phyloP scores from a whole-genome alignment of 2,329 filamentous ascomycete genomes.

The Dothistroma pini region DNA sequence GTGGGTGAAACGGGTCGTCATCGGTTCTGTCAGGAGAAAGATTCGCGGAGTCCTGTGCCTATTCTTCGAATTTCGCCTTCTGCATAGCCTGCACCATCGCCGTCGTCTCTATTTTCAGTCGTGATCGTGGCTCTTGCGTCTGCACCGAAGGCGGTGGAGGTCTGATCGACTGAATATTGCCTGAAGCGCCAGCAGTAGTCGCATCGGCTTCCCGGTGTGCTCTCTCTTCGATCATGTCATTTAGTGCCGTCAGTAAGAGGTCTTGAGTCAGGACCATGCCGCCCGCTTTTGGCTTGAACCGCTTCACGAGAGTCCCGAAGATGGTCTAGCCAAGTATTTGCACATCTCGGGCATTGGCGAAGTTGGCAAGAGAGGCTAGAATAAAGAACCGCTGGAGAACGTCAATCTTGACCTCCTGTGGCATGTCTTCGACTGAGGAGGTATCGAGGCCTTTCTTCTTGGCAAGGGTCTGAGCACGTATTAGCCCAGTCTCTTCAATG shows the following conservation, averaged over 20 bases:
- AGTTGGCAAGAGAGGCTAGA: slow-evolving; percentile 47
- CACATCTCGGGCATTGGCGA: slow-evolving; percentile 64
- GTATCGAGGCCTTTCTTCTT: slow-evolving; percentile 13
- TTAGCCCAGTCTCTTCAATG: no score
- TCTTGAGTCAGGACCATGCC: slow-evolving; percentile 26
- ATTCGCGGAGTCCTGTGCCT: no score
- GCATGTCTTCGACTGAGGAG: not conserved
- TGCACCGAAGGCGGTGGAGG: not conserved
- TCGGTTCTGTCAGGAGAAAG: no score
- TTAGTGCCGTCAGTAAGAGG: slow-evolving; percentile 28
- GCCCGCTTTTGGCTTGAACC: not conserved
- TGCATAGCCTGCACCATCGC: not conserved
- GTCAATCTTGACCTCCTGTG: not conserved
- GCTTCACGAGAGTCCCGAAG: slow-evolving; percentile 39
- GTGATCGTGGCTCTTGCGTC: not conserved
- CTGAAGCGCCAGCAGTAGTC: not conserved
- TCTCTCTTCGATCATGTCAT: slow-evolving; percentile 37
- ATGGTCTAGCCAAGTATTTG: slow-evolving; percentile 52
- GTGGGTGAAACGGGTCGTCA: not conserved
- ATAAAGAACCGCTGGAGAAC: slow-evolving; percentile 37
- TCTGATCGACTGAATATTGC: no score
- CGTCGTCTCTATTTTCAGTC: not conserved
- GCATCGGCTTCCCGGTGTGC: not conserved
- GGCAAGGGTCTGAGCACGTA: slow-evolving; percentile 23
- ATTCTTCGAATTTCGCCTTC: not conserved